Conservation (phyloP, 768 basidiomycete species). For the Vararia minispora region DNA sequence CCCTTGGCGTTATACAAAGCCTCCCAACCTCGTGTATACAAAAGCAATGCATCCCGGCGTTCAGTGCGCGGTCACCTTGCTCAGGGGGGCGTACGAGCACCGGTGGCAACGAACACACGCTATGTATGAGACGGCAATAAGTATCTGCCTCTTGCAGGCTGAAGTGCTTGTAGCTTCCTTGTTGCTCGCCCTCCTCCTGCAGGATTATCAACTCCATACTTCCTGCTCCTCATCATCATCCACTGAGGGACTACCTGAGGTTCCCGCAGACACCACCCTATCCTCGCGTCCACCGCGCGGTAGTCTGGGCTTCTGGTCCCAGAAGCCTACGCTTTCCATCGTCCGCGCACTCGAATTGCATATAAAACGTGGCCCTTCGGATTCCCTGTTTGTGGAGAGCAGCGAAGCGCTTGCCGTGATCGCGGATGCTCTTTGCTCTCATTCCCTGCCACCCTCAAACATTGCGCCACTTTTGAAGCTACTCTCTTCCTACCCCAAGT, state of each 20-base stretch:
- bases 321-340: no score
- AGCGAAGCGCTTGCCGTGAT: slow-evolving; percentile 12
- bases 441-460: slow-evolving; percentile 1
- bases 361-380: no score
- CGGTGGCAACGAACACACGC: slow-evolving; percentile 43
- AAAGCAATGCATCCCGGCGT: slow-evolving; percentile 29
- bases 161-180: slow-evolving; percentile 71
- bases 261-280: slow-evolving; percentile 15
- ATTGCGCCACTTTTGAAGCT: slow-evolving; percentile 10
- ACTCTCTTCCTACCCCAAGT: slow-evolving; percentile 16
- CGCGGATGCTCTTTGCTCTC: slow-evolving; percentile 7
- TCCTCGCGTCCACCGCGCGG: neutral
- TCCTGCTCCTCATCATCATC: slow-evolving; percentile 19
- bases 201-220: slow-evolving; percentile 42
- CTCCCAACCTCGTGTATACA: slow-evolving; percentile 20
- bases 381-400: slow-evolving; percentile 9
- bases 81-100: slow-evolving; percentile 40
- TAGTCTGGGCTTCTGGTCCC: no score
- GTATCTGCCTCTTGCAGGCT: slow-evolving; percentile 61
- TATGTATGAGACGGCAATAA: slow-evolving; percentile 51
- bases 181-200: slow-evolving; percentile 51
- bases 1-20: slow-evolving; percentile 5
- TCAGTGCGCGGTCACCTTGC: slow-evolving; percentile 40
- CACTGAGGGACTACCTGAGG: slow-evolving; percentile 24
- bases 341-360: no score